A percentile compares a stretch with the other conserved stretches of the same genome.
Conservation (phyloP, 2,329 filamentous ascomycete genomes). For the Didymella glomerata region DNA sequence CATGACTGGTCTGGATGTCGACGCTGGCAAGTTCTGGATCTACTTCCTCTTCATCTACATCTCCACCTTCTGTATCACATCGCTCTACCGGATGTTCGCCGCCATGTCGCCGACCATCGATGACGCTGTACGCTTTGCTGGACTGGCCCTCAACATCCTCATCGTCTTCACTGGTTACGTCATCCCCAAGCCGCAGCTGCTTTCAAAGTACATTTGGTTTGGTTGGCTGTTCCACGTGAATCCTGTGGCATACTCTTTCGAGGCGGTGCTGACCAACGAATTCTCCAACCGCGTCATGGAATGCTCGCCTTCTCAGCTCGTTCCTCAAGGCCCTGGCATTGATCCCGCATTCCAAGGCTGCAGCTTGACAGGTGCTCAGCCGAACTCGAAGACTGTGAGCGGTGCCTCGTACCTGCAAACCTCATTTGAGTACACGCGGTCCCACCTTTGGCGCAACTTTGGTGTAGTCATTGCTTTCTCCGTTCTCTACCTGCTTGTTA, state of each 20-base stretch:
- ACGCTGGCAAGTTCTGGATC: slow-evolving; percentile 71
- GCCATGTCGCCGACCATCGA: slow-evolving; percentile 70
- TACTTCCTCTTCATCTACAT: slow-evolving; percentile 71
- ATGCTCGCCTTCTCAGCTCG: slow-evolving; percentile 66
- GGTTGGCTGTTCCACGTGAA: slow-evolving; percentile 59
- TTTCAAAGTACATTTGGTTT: slow-evolving; percentile 70
- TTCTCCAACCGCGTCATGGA: slow-evolving; percentile 65
- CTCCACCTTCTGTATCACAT: slow-evolving; percentile 69
- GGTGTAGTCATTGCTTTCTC: slow-evolving; percentile 79
- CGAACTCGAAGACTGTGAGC: slow-evolving; percentile 60
- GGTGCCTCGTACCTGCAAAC: slow-evolving; percentile 64
- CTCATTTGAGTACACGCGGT: slow-evolving; percentile 65
- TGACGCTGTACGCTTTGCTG: slow-evolving; percentile 71
- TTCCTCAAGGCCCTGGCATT: slow-evolving; percentile 65
- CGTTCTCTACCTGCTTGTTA: slow-evolving; percentile 76
- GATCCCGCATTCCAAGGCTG: slow-evolving; percentile 69
- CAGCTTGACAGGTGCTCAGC: slow-evolving; percentile 64
- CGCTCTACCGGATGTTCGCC: slow-evolving; percentile 73
- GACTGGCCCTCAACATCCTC: slow-evolving; percentile 68
- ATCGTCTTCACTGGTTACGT: slow-evolving; percentile 72
- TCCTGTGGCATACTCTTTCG: slow-evolving; percentile 68
- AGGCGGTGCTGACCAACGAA: slow-evolving; percentile 73
- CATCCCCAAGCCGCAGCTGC: slow-evolving; percentile 70
- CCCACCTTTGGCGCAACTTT: slow-evolving; percentile 75
- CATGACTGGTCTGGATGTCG: slow-evolving; percentile 66